Evolutionary conservation across 140 eudicot species (phyloP).

Genomic region (Anethum foeniculum): DNA sequence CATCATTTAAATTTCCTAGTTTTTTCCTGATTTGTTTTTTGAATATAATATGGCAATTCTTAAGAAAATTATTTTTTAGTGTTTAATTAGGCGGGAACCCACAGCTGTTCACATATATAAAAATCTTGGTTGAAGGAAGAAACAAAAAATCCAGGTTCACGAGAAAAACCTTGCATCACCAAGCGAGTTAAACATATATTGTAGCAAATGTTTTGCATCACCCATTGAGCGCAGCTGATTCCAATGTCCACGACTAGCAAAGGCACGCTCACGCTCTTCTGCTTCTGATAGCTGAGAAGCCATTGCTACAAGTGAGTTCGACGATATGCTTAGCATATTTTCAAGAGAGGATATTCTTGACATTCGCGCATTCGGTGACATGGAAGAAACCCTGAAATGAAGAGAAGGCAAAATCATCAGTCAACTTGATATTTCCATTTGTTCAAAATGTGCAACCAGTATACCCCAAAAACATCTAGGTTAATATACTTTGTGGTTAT

Average conservation of each 20-base stretch:
- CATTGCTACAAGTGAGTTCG: conserved; percentile 88
- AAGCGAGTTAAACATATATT: conserved; percentile 73
- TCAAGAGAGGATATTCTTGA: conserved; percentile 90
- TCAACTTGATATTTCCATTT: not conserved
- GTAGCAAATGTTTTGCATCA: conserved; percentile 85
- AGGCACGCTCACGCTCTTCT: conserved; percentile 82
- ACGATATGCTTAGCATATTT: conserved; percentile 77
- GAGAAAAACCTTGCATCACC: conserved; percentile 58
- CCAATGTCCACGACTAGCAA: conserved; percentile 76
- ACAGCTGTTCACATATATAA: not conserved
- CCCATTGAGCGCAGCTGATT: conserved; percentile 92
- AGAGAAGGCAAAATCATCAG: not conserved
- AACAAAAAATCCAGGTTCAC: not conserved
- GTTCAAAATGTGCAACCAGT: too few species aligned
- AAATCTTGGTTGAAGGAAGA: not conserved
- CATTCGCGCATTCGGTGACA: conserved; percentile 85
- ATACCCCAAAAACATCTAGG: not conserved
- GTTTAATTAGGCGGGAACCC: not conserved
- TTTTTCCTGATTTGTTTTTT: not conserved
- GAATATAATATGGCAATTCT: not conserved
- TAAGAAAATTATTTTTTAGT: not conserved
- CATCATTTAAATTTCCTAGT: not conserved
- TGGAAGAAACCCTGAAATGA: conserved; percentile 61
- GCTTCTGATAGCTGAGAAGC: conserved; percentile 98
- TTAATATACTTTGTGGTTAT: too few species aligned